Conservation (phyloP, 1,284 basidiomycete species). For the Pascua guehoae region DNA sequence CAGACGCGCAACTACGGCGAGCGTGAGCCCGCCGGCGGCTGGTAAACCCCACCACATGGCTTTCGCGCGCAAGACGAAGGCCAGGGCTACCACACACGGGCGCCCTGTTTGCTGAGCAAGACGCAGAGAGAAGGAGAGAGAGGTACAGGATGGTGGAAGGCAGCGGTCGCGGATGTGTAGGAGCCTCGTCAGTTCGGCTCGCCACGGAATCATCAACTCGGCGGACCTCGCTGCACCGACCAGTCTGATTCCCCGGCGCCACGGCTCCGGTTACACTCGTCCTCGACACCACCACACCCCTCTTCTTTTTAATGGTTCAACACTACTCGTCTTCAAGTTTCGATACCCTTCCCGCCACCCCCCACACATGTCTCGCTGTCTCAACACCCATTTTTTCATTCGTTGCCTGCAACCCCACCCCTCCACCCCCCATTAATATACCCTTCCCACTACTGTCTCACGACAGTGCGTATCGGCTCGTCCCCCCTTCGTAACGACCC, state of each 20-base stretch:
- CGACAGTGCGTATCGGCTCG: no score
- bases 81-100: neutral
- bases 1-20: constrained; percentile 36
- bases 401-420: constrained; percentile 2
- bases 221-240: constrained; percentile 21
- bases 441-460: neutral
- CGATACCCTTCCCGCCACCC: neutral
- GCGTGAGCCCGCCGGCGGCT: constrained; percentile 26
- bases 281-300: constrained; percentile 3
- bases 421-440: constrained; percentile 1
- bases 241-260: constrained; percentile 14
- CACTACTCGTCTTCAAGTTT: neutral
- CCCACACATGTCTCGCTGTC: constrained; percentile 1
- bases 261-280: constrained; percentile 16
- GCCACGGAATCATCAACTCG: constrained; percentile 18
- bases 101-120: neutral
- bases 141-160: constrained; percentile 16
- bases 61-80: neutral
- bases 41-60: constrained; percentile 15
- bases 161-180: constrained; percentile 24
- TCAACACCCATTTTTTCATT: neutral
- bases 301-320: neutral
- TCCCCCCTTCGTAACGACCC: no score
- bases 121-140: constrained; percentile 1
- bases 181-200: constrained; percentile 17